Percentiles rank a stretch among this genome's conserved stretches.
These are phyloP conservation scores for Basipetospora chlamydospora DNA, from an alignment of 2,329 filamentous ascomycete genomes.

Conservation along the genomic window DNA sequence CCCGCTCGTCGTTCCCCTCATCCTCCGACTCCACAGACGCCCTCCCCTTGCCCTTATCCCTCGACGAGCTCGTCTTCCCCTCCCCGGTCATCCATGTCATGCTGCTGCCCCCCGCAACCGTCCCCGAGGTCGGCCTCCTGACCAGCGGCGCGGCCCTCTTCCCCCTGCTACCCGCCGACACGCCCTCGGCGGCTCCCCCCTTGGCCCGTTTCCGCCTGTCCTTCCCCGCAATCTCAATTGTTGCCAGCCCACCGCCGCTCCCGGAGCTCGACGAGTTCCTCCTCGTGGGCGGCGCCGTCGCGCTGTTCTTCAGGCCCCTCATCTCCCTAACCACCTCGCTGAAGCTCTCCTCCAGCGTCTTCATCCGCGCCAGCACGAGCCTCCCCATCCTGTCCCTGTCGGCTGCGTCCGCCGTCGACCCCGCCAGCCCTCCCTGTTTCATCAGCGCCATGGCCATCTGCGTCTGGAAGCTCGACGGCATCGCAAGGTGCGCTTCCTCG, in stretches of 20 bases:
- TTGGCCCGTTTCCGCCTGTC: constrained; percentile 15
- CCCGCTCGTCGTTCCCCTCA: constrained; percentile 19
- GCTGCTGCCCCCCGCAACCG: too few relatives aligned
- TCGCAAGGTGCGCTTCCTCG: constrained; percentile 44
- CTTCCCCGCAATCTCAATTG: constrained; percentile 20
- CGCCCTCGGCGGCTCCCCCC: constrained; percentile 9
- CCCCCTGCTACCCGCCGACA: constrained; percentile 9
- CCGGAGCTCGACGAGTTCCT: constrained; percentile 36
- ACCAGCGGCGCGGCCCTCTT: constrained; percentile 13
- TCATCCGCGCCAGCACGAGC: constrained; percentile 79
- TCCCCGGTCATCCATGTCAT: constrained; percentile 3
- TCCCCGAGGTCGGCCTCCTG: constrained; percentile 22
- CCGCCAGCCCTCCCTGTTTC: constrained; percentile 32
- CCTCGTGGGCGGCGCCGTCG: constrained; percentile 30
- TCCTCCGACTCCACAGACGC: constrained; percentile 30
- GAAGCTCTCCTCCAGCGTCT: constrained; percentile 82
- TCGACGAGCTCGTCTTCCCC: constrained; percentile 5
- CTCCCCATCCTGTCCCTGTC: constrained; percentile 59
- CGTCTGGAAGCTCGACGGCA: constrained; percentile 66
- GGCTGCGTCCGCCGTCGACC: constrained; percentile 19
- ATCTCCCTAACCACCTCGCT: constrained; percentile 75
- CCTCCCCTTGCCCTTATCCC: constrained; percentile 26
- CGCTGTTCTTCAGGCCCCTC: constrained; percentile 41
- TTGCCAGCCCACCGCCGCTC: constrained; percentile 10
- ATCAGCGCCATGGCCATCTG: constrained; percentile 64